Conservation (phyloP, 371 early-diverging fungal genomes). For the Circinella minor region DNA sequence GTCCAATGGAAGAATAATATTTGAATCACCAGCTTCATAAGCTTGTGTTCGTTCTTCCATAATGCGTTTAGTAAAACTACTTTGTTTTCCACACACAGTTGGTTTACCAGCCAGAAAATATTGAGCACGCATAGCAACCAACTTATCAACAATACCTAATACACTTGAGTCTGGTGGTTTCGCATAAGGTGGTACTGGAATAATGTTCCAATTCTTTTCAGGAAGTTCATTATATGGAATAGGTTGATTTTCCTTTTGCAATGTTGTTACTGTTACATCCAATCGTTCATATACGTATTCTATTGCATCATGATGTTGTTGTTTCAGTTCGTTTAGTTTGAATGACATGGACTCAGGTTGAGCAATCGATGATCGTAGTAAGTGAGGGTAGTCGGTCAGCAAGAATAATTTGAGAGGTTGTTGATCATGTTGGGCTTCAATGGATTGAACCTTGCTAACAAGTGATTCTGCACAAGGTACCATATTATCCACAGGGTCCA, state of each 20-base stretch:
- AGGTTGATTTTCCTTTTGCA: slow-evolving; percentile 19
- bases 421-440: slow-evolving; percentile 10
- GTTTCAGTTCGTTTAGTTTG: slow-evolving; percentile 26
- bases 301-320: slow-evolving; percentile 48
- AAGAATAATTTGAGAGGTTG: slow-evolving; percentile 33
- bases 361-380: slow-evolving; percentile 35
- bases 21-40: slow-evolving; percentile 14
- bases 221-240: slow-evolving; percentile 85
- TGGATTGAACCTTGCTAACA: slow-evolving; percentile 27
- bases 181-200: slow-evolving; percentile 28
- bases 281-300: slow-evolving; percentile 35
- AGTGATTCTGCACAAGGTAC: slow-evolving; percentile 45
- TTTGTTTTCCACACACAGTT: slow-evolving; percentile 42
- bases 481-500: slow-evolving; percentile 44
- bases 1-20: slow-evolving; percentile 16
- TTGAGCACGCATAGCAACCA: slow-evolving; percentile 52
- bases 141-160: slow-evolving; percentile 52
- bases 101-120: slow-evolving; percentile 53
- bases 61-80: slow-evolving; percentile 49
- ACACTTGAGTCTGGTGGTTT: slow-evolving; percentile 38
- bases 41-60: slow-evolving; percentile 17
- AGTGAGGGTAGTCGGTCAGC: slow-evolving; percentile 54
- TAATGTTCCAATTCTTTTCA: slow-evolving; percentile 61
- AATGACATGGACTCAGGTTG: slow-evolving; percentile 51
- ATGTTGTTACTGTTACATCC: slow-evolving; percentile 35